These are phyloP conservation scores for Tetrahymena thermophila DNA, from an alignment of 73 alveolate genomes.

Conservation along the genomic window DNA sequence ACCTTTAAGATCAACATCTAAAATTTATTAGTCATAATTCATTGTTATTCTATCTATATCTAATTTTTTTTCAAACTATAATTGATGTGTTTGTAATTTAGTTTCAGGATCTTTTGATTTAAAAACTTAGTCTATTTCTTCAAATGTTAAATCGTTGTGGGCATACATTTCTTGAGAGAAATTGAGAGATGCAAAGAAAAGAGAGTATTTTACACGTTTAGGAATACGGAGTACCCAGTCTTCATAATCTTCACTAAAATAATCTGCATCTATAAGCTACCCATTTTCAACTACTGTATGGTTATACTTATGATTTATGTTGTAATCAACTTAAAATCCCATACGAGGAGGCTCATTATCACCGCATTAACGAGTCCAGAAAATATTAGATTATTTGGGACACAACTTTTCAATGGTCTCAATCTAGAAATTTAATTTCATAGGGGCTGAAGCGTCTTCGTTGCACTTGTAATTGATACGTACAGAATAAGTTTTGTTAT, in stretches of 20 bases:
- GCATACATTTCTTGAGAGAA: background rate
- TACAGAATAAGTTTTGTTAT: background rate
- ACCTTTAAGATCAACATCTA: background rate
- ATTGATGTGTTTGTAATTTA: background rate
- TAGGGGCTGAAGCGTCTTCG: background rate
- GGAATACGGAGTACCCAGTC: background rate
- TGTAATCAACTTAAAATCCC: background rate
- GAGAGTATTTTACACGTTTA: background rate
- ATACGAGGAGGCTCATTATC: background rate
- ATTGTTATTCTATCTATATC: background rate
- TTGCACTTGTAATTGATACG: background rate
- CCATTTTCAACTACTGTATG: background rate
- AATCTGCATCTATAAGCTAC: background rate
- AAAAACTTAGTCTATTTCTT: background rate
- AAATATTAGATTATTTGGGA: background rate
- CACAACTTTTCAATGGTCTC: background rate
- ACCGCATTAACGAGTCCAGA: slow-evolving; percentile 1
- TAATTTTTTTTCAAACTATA: background rate
- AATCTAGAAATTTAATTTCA: background rate
- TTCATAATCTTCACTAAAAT: background rate
- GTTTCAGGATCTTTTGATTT: background rate
- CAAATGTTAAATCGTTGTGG: background rate
- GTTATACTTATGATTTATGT: background rate
- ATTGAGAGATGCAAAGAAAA: background rate
- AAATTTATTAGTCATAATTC: background rate